Conservation (phyloP, 163 green algal species). For the Chlamydomonas reinhardtii region DNA sequence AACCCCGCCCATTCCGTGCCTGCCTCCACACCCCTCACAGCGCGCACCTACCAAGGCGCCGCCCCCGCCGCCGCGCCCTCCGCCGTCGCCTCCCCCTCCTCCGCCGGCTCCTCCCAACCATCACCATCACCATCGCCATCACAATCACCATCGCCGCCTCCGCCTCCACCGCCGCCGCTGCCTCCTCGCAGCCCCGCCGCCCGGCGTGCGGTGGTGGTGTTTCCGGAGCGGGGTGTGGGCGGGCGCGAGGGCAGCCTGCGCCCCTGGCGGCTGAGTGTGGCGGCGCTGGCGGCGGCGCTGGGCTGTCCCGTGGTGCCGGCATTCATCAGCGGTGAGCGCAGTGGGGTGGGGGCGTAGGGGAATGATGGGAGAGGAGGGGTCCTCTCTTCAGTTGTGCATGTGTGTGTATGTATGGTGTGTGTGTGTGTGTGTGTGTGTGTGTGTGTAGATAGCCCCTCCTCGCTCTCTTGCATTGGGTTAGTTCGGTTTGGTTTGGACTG, state of each 20-base stretch:
- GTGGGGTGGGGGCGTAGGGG: not conserved
- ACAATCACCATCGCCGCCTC: not conserved
- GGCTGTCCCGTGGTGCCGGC: conserved; percentile 1
- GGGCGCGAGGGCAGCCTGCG: conserved; percentile 6
- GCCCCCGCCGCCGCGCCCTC: no score
- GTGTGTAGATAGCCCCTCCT: no score
- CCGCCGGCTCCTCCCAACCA: no score
- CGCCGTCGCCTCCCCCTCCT: not conserved
- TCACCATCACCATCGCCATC: not conserved
- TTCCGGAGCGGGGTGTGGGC: conserved; percentile 12
- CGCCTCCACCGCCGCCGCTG: not conserved
- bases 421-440: no score
- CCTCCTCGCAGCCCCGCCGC: not conserved
- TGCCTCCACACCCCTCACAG: no score
- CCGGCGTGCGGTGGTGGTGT: conserved; percentile 20
- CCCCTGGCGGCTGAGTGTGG: conserved; percentile 9
- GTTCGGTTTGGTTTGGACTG: no score
- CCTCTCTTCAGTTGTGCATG: not conserved
- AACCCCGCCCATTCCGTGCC: no score
- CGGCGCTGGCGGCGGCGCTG: not conserved
- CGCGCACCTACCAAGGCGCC: no score
- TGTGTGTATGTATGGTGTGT: no score
- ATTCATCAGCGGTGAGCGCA: not conserved
- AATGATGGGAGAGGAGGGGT: no score
- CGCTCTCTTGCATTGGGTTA: no score